phyloP scores from a whole-genome alignment of 108 stramenopile genomes.

The Ochromonas danica region DNA sequence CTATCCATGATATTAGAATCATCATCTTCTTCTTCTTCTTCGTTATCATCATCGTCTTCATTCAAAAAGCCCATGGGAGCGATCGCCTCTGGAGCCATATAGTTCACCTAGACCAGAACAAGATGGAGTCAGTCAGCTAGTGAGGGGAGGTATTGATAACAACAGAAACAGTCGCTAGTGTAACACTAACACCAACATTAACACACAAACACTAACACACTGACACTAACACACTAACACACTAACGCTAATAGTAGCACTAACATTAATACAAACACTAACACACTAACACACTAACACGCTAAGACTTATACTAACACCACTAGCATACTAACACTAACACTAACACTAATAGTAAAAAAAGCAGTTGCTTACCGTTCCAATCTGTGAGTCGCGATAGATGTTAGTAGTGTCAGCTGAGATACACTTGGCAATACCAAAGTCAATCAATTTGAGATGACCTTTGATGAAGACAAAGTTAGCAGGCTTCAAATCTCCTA shows the following conservation, averaged over 20 bases:
- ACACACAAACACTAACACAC: too few relatives aligned
- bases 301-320: too few relatives aligned
- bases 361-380: conserved; percentile 64
- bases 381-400: conserved; percentile 90
- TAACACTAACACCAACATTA: too few relatives aligned
- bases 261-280: too few relatives aligned
- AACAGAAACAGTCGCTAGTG: too few relatives aligned
- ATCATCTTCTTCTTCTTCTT: conserved; percentile 69
- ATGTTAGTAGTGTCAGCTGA: conserved; percentile 95
- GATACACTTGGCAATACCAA: conserved; percentile 97
- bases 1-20: too few relatives aligned
- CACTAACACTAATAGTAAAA: not conserved
- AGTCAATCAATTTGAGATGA: conserved; percentile 95
- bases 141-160: too few relatives aligned
- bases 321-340: not conserved
- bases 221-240: too few relatives aligned
- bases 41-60: not conserved
- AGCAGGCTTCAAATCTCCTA: conserved; percentile 78
- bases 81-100: conserved; percentile 97
- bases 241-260: too few relatives aligned
- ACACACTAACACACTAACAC: too few relatives aligned
- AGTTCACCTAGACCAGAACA: too few relatives aligned
- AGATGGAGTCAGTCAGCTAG: too few relatives aligned
- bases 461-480: conserved; percentile 70
- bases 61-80: not conserved